Base-by-base conservation (phyloP, 1,284 basidiomycete genomes). In the Moesziomyces sp. region DNA sequence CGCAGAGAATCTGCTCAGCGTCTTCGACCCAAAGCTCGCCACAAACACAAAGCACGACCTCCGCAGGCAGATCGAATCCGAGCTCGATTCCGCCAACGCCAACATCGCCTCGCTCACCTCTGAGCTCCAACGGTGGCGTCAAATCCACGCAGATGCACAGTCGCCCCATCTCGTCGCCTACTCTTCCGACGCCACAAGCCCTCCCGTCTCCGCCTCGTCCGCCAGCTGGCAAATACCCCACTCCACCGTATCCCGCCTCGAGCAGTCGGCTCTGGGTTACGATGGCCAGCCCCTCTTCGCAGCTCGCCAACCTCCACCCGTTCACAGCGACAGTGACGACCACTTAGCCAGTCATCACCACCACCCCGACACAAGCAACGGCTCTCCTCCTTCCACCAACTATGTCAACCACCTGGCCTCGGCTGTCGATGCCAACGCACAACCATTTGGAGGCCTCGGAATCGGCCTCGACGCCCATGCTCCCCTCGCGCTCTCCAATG, bases 1-100 rank as follows among this genome's bases (percentile, higher is more conserved):
- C 18, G 93, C 93, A 1, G 92, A 93, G 85, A 92, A 91, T 67
- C 86, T 94, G 55, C 86, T 94, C 48, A 89, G 89, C 66, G 89
- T 91, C 85, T 86, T 88, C 28, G 85, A 76, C 40, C 55, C 58
- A 40, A 68, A 65, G 40, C 53, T 65, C 21, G 64, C 66, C 21
- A 62, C 65, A 21, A 45, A 54, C 13, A 63, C 77, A 43, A 79
- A 92, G 89, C 89, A 89, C 58, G 85, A 85, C 23, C 86, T 93
- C 75, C 89, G 92, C 52, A 85, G 86, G 45, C 89, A 92, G 85
- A 91, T 94, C 47, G 88, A 92, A 84, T 88, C 89, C 0, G 93
- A 93, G 82, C 86, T 94, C 35, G 88, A 89, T 42, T 89, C 88
- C 78, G 92, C 93, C 7, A 88, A 88, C 58, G 86, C 85, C 64